Evolutionary conservation across 495 filamentous ascomycete species (phyloP).

Genomic region (Lophiostoma macrostomum): DNA sequence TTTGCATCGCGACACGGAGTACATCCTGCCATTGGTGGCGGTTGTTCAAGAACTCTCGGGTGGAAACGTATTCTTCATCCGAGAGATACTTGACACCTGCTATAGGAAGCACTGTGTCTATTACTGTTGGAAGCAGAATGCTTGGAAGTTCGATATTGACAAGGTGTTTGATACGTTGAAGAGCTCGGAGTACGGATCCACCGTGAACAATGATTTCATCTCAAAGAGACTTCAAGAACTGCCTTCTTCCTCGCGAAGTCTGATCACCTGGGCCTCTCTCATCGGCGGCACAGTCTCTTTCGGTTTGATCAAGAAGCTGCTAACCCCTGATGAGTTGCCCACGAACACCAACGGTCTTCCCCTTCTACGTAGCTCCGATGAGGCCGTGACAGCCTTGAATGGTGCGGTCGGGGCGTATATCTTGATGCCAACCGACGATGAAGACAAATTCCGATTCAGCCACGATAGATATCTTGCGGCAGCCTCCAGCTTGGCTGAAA

Average conservation of each 20-base stretch:
- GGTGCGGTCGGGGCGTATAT: constrained; percentile 73
- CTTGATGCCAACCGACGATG: constrained; percentile 68
- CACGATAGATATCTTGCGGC: constrained; percentile 83
- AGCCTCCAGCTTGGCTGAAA: constrained; percentile 38
- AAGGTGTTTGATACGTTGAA: constrained; percentile 78
- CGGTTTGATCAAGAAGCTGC: constrained; percentile 69
- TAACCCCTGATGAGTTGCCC: constrained; percentile 53
- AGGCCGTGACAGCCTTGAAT: constrained; percentile 73
- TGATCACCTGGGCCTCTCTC: constrained; percentile 82
- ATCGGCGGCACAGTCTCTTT: constrained; percentile 79
- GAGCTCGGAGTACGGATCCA: constrained; percentile 68
- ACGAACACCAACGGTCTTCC: constrained; percentile 19
- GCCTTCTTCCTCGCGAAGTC: constrained; percentile 64
- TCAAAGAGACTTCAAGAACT: constrained; percentile 71
- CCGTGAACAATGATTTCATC: constrained; percentile 77
- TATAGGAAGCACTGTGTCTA: constrained; percentile 82
- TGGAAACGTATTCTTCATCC: constrained; percentile 84
- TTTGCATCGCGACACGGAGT: constrained; percentile 58
- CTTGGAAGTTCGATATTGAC: constrained; percentile 83
- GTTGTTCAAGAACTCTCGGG: constrained; percentile 78
- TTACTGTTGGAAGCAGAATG: constrained; percentile 71
- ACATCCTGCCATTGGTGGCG: constrained; percentile 61
- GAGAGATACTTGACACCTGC: constrained; percentile 85
- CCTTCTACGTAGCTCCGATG: constrained; percentile 38
- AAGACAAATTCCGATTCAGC: constrained; percentile 72